phyloP scores from a whole-genome alignment of 495 filamentous ascomycete species.

The Trichocladium antarcticum region DNA sequence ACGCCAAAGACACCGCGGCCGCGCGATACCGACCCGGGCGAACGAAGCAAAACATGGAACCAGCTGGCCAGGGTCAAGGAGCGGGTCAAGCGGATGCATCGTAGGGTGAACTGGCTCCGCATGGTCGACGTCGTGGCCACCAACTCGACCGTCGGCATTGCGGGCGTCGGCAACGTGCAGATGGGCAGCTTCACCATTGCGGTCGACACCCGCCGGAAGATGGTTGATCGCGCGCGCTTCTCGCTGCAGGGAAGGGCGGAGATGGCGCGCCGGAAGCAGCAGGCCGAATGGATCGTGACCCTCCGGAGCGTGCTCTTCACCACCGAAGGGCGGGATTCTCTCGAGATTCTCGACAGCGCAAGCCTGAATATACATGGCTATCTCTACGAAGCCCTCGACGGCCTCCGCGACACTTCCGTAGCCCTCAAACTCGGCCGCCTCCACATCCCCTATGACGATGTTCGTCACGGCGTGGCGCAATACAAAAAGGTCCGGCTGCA shows the following conservation, averaged over 20 bases:
- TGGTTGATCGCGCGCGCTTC: slow-evolving; percentile 80
- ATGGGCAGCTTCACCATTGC: slow-evolving; percentile 73
- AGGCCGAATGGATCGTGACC: slow-evolving; percentile 89
- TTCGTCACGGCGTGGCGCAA: slow-evolving; percentile 47
- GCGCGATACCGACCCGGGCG: slow-evolving; percentile 16
- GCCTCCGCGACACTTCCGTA: slow-evolving; percentile 80
- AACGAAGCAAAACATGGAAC: slow-evolving; percentile 68
- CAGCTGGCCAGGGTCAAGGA: slow-evolving; percentile 66
- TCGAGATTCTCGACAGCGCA: slow-evolving; percentile 82
- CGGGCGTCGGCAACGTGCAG: slow-evolving; percentile 73
- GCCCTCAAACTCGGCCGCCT: slow-evolving; percentile 82
- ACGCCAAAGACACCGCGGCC: slow-evolving; percentile 16
- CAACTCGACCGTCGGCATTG: slow-evolving; percentile 60
- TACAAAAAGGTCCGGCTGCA: slow-evolving; percentile 32
- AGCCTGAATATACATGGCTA: slow-evolving; percentile 85
- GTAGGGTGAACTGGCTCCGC: slow-evolving; percentile 76
- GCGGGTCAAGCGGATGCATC: slow-evolving; percentile 71
- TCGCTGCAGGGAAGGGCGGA: slow-evolving; percentile 69
- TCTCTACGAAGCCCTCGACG: slow-evolving; percentile 77
- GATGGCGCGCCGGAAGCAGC: slow-evolving; percentile 57
- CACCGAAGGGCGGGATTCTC: slow-evolving; percentile 68
- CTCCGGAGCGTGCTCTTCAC: slow-evolving; percentile 79
- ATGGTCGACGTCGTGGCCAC: slow-evolving; percentile 84
- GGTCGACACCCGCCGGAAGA: slow-evolving; percentile 82
- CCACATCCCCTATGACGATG: slow-evolving; percentile 82